Evolutionary conservation across 805 yeast species (phyloP).

Genomic region (Dipodascus albidus): DNA sequence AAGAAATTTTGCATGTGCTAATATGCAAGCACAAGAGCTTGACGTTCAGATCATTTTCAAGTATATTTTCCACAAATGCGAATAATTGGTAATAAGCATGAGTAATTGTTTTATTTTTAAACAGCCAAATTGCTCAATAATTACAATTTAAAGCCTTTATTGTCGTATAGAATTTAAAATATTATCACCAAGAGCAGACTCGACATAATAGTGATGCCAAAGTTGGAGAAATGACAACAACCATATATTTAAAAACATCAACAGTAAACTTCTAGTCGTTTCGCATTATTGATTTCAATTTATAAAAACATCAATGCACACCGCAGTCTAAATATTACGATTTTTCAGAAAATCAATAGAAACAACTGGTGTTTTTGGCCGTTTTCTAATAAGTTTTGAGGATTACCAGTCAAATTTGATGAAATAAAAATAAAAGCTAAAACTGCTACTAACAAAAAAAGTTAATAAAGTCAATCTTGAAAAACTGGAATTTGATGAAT

Average conservation of each 20-base stretch:
- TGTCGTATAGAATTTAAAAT: slow-evolving; percentile 68
- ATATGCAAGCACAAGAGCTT: too few relatives aligned
- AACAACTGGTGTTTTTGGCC: slow-evolving; percentile 54
- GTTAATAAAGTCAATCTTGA: slow-evolving; percentile 60
- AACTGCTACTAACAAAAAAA: slow-evolving; percentile 40
- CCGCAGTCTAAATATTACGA: slow-evolving; percentile 66
- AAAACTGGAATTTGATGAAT: slow-evolving; percentile 29
- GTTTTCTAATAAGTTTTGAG: slow-evolving; percentile 39
- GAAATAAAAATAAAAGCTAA: slow-evolving; percentile 62
- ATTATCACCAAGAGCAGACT: slow-evolving; percentile 50
- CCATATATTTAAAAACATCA: slow-evolving; percentile 53
- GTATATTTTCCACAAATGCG: too few relatives aligned
- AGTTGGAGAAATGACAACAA: slow-evolving; percentile 45
- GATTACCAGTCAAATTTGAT: slow-evolving; percentile 66
- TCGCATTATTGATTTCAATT: slow-evolving; percentile 58
- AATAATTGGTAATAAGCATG: slow-evolving; percentile 33
- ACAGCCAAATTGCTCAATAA: slow-evolving; percentile 27
- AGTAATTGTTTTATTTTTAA: slow-evolving; percentile 29
- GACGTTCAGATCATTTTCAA: slow-evolving; percentile 58
- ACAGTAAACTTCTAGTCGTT: slow-evolving; percentile 60
- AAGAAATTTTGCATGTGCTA: too few relatives aligned
- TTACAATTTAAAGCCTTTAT: slow-evolving; percentile 38
- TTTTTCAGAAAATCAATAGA: slow-evolving; percentile 50
- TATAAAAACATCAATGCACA: slow-evolving; percentile 44
- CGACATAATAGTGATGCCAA: slow-evolving; percentile 47